Percentiles rank a stretch among this genome's conserved stretches.
phyloP scores from a whole-genome alignment of 2,329 filamentous ascomycete genomes.

The Arthroderma uncinatum region DNA sequence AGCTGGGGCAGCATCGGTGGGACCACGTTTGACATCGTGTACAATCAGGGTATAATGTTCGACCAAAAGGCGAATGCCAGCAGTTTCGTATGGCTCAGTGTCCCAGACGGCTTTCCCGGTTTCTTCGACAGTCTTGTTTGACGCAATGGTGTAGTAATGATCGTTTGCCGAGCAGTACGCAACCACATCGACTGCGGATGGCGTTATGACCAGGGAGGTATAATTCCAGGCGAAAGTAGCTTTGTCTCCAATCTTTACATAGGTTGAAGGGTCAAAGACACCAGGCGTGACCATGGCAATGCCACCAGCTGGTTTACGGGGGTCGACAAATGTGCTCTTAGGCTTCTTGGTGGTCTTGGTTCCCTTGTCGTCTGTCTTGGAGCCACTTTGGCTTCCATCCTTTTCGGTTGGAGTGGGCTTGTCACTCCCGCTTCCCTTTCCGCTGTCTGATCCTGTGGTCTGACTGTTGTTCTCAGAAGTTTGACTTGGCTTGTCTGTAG shows the following conservation, averaged over 20 bases:
- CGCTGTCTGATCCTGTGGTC: too few relatives aligned
- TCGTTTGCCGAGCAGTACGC: slow-evolving; percentile 50
- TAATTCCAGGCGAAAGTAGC: slow-evolving; percentile 60
- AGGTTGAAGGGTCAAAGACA: slow-evolving; percentile 39
- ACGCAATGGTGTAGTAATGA: slow-evolving; percentile 50
- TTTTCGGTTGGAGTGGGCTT: slow-evolving; percentile 12
- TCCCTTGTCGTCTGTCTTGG: slow-evolving; percentile 13
- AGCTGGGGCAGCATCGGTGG: slow-evolving; percentile 41
- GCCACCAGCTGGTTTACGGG: slow-evolving; percentile 47
- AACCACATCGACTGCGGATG: slow-evolving; percentile 49
- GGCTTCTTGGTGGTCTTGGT: slow-evolving; percentile 19
- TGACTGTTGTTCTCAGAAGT: slow-evolving; percentile 15
- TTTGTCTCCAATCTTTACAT: slow-evolving; percentile 53
- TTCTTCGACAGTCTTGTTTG: slow-evolving; percentile 45
- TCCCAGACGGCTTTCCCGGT: slow-evolving; percentile 51
- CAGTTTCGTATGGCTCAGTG: slow-evolving; percentile 42
- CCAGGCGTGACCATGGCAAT: slow-evolving; percentile 52
- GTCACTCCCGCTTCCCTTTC: not conserved
- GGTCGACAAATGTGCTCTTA: slow-evolving; percentile 33
- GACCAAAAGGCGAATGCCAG: slow-evolving; percentile 42
- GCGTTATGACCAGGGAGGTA: slow-evolving; percentile 50
- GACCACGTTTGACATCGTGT: slow-evolving; percentile 46
- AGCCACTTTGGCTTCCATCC: slow-evolving; percentile 10
- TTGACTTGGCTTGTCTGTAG: slow-evolving; percentile 12
- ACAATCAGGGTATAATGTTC: slow-evolving; percentile 55